A percentile compares a stretch with the other conserved stretches of the same genome.
These are phyloP conservation scores for Aureoboletus auriporus DNA, from an alignment of 768 basidiomycete species.

Conservation along the genomic window DNA sequence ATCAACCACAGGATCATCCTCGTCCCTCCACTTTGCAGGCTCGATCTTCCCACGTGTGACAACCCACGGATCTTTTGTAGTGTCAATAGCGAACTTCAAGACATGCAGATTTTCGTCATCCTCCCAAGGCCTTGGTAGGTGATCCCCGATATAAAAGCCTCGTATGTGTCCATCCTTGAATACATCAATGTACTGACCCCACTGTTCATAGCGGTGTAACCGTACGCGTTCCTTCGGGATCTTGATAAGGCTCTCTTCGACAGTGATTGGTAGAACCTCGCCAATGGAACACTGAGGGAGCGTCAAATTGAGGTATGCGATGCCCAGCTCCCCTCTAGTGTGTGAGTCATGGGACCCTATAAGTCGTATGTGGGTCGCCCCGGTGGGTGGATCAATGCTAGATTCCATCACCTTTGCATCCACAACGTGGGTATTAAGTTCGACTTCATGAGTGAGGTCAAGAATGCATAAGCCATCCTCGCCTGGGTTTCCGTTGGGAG, in stretches of 20 bases:
- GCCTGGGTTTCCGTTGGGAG: background rate
- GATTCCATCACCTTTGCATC: background rate
- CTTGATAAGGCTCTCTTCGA: too few relatives aligned
- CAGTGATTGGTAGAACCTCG: background rate
- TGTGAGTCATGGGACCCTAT: background rate
- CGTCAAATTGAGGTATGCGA: background rate
- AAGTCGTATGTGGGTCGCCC: background rate
- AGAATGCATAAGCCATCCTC: background rate
- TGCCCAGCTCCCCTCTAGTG: too few relatives aligned
- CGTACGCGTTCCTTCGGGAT: too few relatives aligned
- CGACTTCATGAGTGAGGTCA: background rate
- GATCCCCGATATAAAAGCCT: too few relatives aligned
- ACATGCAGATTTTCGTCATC: background rate
- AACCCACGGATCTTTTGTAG: background rate
- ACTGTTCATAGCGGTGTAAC: too few relatives aligned
- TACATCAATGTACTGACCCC: background rate
- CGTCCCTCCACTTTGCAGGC: background rate
- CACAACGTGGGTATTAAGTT: accelerated
- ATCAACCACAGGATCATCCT: too few relatives aligned
- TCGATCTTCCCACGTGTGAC: background rate
- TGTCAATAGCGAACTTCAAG: constrained; percentile 6
- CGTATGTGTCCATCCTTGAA: background rate
- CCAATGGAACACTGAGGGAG: background rate
- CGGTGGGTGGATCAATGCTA: background rate
- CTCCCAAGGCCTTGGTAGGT: too few relatives aligned